These are phyloP conservation scores for Cyamopsis tetragonoloba DNA, from an alignment of 306 rosid species.

Conservation along the genomic window DNA sequence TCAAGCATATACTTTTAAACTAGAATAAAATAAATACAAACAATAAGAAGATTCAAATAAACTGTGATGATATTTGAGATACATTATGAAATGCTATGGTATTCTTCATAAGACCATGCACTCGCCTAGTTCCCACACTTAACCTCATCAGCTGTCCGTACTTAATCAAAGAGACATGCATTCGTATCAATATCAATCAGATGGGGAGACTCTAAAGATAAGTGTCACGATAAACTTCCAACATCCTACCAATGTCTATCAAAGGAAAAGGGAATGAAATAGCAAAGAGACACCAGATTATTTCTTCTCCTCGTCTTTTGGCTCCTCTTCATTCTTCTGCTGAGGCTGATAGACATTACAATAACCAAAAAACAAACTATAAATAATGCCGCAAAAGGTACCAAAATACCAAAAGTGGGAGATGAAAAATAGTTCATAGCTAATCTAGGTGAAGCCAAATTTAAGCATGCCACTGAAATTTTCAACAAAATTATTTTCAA, in stretches of 20 bases:
- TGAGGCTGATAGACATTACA: slow-evolving; percentile 36
- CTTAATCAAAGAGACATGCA: slow-evolving; percentile 1
- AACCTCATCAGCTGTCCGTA: not conserved
- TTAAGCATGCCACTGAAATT: not conserved
- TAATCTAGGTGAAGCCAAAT: not conserved
- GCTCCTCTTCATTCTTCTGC: slow-evolving; percentile 67
- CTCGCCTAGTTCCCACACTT: not conserved
- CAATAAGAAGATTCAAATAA: not conserved
- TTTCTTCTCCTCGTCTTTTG: slow-evolving; percentile 62
- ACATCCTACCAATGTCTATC: slow-evolving; percentile 18
- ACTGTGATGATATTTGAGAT: not conserved
- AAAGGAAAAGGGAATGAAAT: slow-evolving; percentile 14
- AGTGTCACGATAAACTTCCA: too few relatives aligned
- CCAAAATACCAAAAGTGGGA: slow-evolving; percentile 3
- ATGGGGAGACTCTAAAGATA: too few relatives aligned
- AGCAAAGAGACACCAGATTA: slow-evolving; percentile 12
- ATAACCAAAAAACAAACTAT: slow-evolving; percentile 26
- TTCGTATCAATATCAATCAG: slow-evolving; percentile 16
- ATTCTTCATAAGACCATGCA: slow-evolving; percentile 17
- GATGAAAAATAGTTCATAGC: not conserved
- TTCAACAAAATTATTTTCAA: not conserved
- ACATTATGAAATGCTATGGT: not conserved
- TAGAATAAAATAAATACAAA: not conserved
- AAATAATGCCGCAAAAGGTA: not conserved
- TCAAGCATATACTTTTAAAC: not conserved